phyloP scores from a whole-genome alignment of 106 monocot genomes.

The Dendrobium catenatum region DNA sequence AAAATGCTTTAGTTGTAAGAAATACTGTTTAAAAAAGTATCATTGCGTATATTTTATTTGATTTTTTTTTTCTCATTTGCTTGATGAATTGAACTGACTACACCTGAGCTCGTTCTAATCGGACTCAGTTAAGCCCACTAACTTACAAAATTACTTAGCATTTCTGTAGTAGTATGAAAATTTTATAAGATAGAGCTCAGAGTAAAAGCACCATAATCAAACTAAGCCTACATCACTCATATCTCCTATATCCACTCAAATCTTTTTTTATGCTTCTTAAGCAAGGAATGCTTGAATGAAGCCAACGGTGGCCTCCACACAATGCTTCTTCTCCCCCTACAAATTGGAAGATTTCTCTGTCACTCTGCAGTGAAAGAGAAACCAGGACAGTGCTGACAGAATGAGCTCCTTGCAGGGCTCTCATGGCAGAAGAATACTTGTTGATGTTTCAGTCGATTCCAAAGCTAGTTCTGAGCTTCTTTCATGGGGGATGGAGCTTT shows the following conservation, averaged over 20 bases:
- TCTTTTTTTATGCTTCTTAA: constrained; percentile 17
- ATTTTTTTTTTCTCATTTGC: constrained; percentile 3
- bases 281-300: constrained; percentile 22
- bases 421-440: constrained; percentile 27
- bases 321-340: constrained; percentile 11
- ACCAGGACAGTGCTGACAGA: not conserved
- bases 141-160: too few relatives aligned
- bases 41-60: too few relatives aligned
- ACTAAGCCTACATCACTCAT: too few relatives aligned
- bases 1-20: too few relatives aligned
- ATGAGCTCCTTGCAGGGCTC: constrained; percentile 30
- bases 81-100: too few relatives aligned
- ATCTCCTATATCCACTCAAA: not conserved
- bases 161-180: too few relatives aligned
- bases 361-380: not conserved
- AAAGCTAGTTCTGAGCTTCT: constrained; percentile 29
- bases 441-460: constrained; percentile 31
- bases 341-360: constrained; percentile 6
- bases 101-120: too few relatives aligned
- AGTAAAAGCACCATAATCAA: too few relatives aligned
- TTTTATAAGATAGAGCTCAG: too few relatives aligned
- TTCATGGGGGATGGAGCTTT: constrained; percentile 33
- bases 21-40: too few relatives aligned
- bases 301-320: constrained; percentile 19
- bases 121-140: too few relatives aligned